A percentile compares a stretch with the other conserved stretches of the same genome.
Conservation (phyloP, 768 basidiomycete species). For the Lentinus brumalis region DNA sequence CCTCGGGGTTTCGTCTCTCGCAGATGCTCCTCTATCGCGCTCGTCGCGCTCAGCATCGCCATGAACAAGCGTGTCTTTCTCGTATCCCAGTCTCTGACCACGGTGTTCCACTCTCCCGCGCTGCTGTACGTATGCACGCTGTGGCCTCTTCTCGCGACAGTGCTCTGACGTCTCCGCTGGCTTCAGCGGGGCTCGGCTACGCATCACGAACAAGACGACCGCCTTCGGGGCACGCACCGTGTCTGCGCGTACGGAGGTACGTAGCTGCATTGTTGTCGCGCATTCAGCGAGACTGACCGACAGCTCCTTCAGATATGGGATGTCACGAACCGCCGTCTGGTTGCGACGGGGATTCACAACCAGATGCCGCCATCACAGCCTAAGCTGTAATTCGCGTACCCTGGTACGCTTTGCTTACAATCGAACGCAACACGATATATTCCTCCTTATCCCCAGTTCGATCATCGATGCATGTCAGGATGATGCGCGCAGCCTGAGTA, state of each 20-base stretch:
- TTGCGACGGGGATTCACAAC: constrained; percentile 5
- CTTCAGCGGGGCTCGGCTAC: constrained; percentile 2
- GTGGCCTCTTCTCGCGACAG: background rate
- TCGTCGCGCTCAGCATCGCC: constrained; percentile 1
- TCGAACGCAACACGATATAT: no score
- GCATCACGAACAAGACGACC: constrained; percentile 3
- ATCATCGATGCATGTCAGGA: no score
- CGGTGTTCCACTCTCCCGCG: constrained; percentile 7
- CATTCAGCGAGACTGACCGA: no score
- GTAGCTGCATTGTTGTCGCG: background rate
- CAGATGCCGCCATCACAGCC: constrained; percentile 6
- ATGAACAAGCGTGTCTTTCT: background rate
- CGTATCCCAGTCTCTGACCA: constrained; percentile 5
- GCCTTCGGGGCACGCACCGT: constrained; percentile 8
- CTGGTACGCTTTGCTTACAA: no score
- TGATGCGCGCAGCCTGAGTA: no score
- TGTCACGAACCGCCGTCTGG: constrained; percentile 1
- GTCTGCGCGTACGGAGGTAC: background rate
- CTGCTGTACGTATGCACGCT: background rate
- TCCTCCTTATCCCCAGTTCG: no score
- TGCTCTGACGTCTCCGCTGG: no score
- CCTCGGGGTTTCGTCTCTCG: background rate
- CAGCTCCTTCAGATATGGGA: constrained; percentile 7
- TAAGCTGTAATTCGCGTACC: background rate
- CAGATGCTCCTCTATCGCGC: constrained; percentile 9